Evolutionary conservation across 1,284 basidiomycete species (phyloP), one percentile per base, ranked within the genome.

Genomic region (Fomitopsis pinicola): DNA sequence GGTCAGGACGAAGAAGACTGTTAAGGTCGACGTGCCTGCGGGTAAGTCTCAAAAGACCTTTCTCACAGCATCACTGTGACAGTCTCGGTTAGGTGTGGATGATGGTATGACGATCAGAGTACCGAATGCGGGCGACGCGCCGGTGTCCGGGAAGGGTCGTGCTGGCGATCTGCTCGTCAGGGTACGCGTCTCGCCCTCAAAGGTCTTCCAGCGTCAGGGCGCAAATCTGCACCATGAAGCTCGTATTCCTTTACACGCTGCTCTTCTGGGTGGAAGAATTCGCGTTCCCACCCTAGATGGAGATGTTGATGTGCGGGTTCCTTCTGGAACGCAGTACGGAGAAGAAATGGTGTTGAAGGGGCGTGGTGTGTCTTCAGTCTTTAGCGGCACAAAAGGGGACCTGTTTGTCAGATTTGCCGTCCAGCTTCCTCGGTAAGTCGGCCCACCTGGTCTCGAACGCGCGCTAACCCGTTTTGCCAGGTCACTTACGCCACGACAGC

Each of bases 311-410:
- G 94, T 99, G 55, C 90, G 94, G 63, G 87, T 99, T 55, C 94
- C 96, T 53, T 82, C 84, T 40, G 97, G 97, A 52, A 98, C 97
- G 2, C 97, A 99, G 76, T 94, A 92, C 69, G 96, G 95, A 19
- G 95, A 99, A 77, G 95, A 98, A 76, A 97, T 97, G 85, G 91
- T 98, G 15, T 77, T 99, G 69, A 93, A 92, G 77, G 89, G 90
- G 38, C 88, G 94, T 62, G 97, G 97, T 44, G 88, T 98, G 50
- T 81, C 88, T 59, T 83, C 85, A 54, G 81, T 92, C 15, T 84
- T 84, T 73, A 84, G 84, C 56, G 78, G 80, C 58, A 83, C 84
- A 66, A 89, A 85, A 68, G 97, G 97, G 53, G 97, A 99, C 77
- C 77, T 98, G 62, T 92, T 96, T 71, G 93, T 99, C 60, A 86